Evolutionary conservation across 2,329 filamentous ascomycete genomes (phyloP).

Genomic region (Trichoderma hamatum): DNA sequence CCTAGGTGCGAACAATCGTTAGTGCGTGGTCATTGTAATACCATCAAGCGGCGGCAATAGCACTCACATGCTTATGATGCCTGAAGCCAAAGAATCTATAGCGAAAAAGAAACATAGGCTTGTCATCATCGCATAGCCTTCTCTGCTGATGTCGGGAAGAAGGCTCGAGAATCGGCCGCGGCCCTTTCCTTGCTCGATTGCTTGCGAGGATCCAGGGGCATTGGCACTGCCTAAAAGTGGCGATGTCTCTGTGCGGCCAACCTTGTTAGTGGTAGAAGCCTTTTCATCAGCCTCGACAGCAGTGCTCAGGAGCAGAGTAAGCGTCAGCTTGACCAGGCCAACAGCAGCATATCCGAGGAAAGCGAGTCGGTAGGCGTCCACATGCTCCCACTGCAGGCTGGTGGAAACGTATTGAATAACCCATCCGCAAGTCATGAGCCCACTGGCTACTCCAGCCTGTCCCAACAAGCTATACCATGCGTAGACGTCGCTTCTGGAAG

Average conservation of each 20-base stretch:
- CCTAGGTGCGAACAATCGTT: slow-evolving; percentile 37
- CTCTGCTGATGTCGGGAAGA: slow-evolving; percentile 60
- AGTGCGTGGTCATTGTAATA: slow-evolving; percentile 34
- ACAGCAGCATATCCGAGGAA: slow-evolving; percentile 61
- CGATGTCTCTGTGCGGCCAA: slow-evolving; percentile 30
- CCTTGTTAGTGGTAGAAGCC: neutral
- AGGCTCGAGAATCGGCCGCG: slow-evolving; percentile 34
- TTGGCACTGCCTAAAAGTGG: slow-evolving; percentile 33
- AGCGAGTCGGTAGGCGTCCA: slow-evolving; percentile 56
- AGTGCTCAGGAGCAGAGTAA: slow-evolving; percentile 54
- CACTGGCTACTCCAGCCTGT: slow-evolving; percentile 62
- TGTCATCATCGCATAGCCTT: slow-evolving; percentile 57
- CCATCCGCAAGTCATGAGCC: slow-evolving; percentile 63
- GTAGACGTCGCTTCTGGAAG: slow-evolving; percentile 57
- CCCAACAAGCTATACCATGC: slow-evolving; percentile 65
- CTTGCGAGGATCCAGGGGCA: neutral
- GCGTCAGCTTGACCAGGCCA: slow-evolving; percentile 58
- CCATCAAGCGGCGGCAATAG: slow-evolving; percentile 35
- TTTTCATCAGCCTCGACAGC: slow-evolving; percentile 46
- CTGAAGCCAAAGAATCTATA: slow-evolving; percentile 70
- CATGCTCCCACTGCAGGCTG: slow-evolving; percentile 46
- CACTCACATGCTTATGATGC: slow-evolving; percentile 36
- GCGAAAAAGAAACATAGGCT: slow-evolving; percentile 69
- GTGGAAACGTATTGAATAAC: slow-evolving; percentile 54
- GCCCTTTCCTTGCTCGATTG: neutral